Evolutionary conservation across 306 rosid species (phyloP), one percentile per base, ranked within the genome.

Genomic region (Leucaena leucocephala): DNA sequence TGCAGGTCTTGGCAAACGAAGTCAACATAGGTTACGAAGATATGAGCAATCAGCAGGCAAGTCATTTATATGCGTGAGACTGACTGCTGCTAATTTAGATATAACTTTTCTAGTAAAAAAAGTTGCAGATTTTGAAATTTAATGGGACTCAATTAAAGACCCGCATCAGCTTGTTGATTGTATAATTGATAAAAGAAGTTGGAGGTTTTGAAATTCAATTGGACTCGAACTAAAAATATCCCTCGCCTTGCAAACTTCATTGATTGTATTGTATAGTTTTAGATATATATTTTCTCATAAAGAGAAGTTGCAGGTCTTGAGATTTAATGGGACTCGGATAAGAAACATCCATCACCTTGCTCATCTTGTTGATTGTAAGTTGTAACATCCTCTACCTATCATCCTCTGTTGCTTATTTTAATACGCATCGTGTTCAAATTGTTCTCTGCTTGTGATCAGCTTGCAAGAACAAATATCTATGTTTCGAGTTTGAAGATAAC

Each of bases 41-140:
- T 85, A 90, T 95, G 99, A 57, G 92, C 86, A 95, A 95, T 85
- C 97, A 84, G 82, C 99, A 95, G 97, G 98, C 85, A 91, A 83
- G 91, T 85, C 42, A 64, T 43, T 74, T 59, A 39, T 52, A 44
- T 57, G 36, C 50, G 14, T 49, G 39, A 50, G 54, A 69, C 75
- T 45, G 67, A 34, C 59, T 61, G 19, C 58, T 71, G 49, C 46
- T 66, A 35, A 61, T 63, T 7, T 39, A 59, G 38, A 40, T 34
- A 78, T 80, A 61, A 50, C 16, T 13, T 57, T 64, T 5, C 33
- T 68, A 19, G 64, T 66, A 50, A 14, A 13, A 62, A 39, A 17
- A 17, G 67, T 17, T 17, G 59, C 8, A 27, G 39, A 12, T 59
- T 59, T 59, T 59, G 66, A 59, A 61, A 61, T 33, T 59, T 13